phyloP scores from a whole-genome alignment of 2,329 filamentous ascomycete genomes.

The Fusarium oligoseptatum region DNA sequence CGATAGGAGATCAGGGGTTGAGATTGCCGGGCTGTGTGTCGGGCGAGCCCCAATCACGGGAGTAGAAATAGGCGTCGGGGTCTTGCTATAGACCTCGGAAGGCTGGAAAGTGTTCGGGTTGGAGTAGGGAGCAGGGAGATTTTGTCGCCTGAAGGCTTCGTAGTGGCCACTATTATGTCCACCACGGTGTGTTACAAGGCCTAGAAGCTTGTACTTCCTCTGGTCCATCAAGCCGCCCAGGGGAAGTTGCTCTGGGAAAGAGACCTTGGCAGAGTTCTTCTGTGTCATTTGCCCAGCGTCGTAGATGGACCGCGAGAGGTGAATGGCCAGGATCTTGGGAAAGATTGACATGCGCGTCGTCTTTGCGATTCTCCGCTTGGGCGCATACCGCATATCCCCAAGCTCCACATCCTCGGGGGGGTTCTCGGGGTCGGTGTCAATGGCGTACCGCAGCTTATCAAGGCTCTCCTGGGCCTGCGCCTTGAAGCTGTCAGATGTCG shows the following conservation, averaged over 20 bases:
- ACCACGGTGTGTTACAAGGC: constrained; percentile 93
- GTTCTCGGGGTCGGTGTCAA: constrained; percentile 85
- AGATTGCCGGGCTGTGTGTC: constrained; percentile 59
- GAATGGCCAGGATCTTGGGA: constrained; percentile 90
- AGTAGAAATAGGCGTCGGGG: constrained; percentile 66
- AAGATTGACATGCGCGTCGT: constrained; percentile 90
- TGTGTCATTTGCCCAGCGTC: constrained; percentile 81
- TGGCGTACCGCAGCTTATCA: constrained; percentile 73
- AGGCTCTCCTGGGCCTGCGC: constrained; percentile 70
- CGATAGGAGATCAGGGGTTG: constrained; percentile 62
- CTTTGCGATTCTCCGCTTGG: constrained; percentile 86
- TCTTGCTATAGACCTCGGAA: constrained; percentile 78
- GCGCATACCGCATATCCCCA: constrained; percentile 80
- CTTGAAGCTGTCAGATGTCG: constrained; percentile 66
- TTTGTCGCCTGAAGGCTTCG: constrained; percentile 93
- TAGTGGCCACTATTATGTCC: constrained; percentile 98
- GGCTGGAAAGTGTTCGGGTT: constrained; percentile 84
- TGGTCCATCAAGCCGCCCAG: constrained; percentile 84
- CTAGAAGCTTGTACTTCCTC: constrained; percentile 85
- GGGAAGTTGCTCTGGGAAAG: constrained; percentile 88
- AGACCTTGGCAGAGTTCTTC: constrained; percentile 95
- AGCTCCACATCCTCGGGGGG: constrained; percentile 79
- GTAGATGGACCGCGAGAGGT: constrained; percentile 94
- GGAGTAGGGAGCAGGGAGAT: constrained; percentile 81
- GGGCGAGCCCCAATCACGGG: constrained; percentile 57